Conservation (phyloP, 148 eudicot genomes). For the Persicaria tinctoria region DNA sequence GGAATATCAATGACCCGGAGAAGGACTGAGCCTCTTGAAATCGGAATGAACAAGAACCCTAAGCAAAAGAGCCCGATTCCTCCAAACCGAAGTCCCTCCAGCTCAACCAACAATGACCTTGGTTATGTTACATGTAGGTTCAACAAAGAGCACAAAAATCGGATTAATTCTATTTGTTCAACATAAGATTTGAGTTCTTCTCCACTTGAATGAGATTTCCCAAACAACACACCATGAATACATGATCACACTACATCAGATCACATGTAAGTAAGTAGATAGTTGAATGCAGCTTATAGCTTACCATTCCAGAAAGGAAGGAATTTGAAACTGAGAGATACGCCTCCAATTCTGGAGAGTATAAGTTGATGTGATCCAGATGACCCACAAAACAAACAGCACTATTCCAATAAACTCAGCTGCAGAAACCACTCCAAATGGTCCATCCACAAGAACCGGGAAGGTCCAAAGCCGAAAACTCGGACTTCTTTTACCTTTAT, state of each 20-base stretch:
- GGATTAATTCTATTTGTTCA: neutral
- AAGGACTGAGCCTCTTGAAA: slow-evolving; percentile 75
- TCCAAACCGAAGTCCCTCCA: slow-evolving; percentile 47
- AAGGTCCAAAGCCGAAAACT: slow-evolving; percentile 74
- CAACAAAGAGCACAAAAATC: neutral
- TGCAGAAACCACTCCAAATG: slow-evolving; percentile 85
- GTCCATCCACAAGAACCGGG: slow-evolving; percentile 77
- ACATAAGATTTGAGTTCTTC: neutral
- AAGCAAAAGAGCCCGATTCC: slow-evolving; percentile 57
- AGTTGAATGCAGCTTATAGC: slow-evolving; percentile 1
- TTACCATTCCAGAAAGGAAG: slow-evolving; percentile 35
- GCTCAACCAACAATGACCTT: slow-evolving; percentile 44
- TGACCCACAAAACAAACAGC: slow-evolving; percentile 32
- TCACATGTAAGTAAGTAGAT: neutral
- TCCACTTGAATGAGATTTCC: neutral
- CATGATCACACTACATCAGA: neutral
- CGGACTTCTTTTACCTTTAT: slow-evolving; percentile 34
- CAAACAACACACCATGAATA: neutral
- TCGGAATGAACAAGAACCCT: slow-evolving; percentile 68
- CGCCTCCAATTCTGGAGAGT: slow-evolving; percentile 21
- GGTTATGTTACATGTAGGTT: neutral
- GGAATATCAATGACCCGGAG: slow-evolving; percentile 70
- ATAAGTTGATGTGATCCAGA: slow-evolving; percentile 50
- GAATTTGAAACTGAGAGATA: slow-evolving; percentile 22
- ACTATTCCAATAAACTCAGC: slow-evolving; percentile 72